Percentiles rank a stretch among this genome's conserved stretches.
Evolutionary conservation across 305 asterid genomes (phyloP).

Genomic region (Withania somnifera): DNA sequence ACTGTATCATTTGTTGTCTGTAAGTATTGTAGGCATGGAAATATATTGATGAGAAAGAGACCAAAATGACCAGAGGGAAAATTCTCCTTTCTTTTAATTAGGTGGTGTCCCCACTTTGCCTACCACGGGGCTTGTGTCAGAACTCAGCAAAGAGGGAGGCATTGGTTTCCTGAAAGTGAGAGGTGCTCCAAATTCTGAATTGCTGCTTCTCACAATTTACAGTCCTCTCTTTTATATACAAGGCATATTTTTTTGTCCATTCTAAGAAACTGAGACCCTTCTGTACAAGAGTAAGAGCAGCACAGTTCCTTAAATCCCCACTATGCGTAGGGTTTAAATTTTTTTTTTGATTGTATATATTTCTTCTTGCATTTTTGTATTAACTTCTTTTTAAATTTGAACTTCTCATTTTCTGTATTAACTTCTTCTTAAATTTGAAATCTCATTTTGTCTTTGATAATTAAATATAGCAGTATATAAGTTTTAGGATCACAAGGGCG

Average conservation of each 20-base stretch:
- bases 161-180: slow-evolving; percentile 5
- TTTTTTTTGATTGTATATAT: no score
- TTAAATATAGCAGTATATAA: not conserved
- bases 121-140: not conserved
- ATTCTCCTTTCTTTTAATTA: not conserved
- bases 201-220: not conserved
- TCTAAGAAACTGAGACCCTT: not conserved
- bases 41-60: slow-evolving; percentile 6
- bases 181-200: not conserved
- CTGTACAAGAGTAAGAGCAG: not conserved
- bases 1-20: slow-evolving; percentile 8
- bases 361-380: no score
- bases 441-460: not conserved
- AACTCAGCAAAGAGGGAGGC: not conserved
- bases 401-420: no score
- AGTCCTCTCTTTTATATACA: not conserved
- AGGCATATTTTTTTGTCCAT: not conserved
- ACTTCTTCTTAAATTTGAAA: not conserved
- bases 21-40: slow-evolving; percentile 6
- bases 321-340: no score
- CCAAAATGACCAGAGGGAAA: slow-evolving; percentile 1
- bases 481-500: slow-evolving; percentile 1
- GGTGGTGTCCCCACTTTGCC: not conserved
- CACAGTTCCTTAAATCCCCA: no score
- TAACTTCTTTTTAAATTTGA: not conserved